These are phyloP conservation scores for Yarrowia divulgata DNA, from an alignment of 805 yeast species.

Conservation along the genomic window DNA sequence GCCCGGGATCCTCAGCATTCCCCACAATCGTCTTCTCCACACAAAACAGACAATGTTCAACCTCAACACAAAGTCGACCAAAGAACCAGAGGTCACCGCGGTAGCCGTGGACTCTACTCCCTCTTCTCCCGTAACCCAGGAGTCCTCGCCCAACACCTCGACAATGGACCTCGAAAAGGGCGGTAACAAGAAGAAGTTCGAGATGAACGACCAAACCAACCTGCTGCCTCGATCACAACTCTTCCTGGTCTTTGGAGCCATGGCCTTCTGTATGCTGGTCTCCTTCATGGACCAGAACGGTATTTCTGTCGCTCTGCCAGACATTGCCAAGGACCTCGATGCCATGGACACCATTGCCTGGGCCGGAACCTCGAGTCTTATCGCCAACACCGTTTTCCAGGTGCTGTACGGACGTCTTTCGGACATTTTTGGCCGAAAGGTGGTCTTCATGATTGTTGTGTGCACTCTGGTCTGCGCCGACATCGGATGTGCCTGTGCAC, in stretches of 20 bases:
- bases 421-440: conserved; percentile 63
- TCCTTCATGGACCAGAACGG: conserved; percentile 61
- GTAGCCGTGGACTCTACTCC: conserved; percentile 11
- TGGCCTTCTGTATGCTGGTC: conserved; percentile 43
- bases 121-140: neutral
- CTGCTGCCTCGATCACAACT: conserved; percentile 40
- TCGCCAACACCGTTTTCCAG: conserved; percentile 61
- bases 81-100: conserved; percentile 4
- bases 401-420: conserved; percentile 62
- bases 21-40: neutral
- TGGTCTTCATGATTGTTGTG: conserved; percentile 54
- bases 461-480: conserved; percentile 55
- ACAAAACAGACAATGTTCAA: conserved; percentile 3
- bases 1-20: neutral
- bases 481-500: conserved; percentile 61
- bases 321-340: conserved; percentile 57
- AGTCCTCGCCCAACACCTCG: neutral
- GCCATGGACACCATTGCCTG: conserved; percentile 61
- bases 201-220: conserved; percentile 40
- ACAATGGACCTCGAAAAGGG: conserved; percentile 29
- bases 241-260: conserved; percentile 39
- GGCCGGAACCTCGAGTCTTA: conserved; percentile 64
- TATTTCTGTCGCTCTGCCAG: conserved; percentile 58
- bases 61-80: neutral
- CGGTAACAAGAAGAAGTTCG: neutral